A percentile compares a stretch with the other conserved stretches of the same genome.
Conservation (phyloP, 768 basidiomycete genomes). For the Mycena epipterygia region DNA sequence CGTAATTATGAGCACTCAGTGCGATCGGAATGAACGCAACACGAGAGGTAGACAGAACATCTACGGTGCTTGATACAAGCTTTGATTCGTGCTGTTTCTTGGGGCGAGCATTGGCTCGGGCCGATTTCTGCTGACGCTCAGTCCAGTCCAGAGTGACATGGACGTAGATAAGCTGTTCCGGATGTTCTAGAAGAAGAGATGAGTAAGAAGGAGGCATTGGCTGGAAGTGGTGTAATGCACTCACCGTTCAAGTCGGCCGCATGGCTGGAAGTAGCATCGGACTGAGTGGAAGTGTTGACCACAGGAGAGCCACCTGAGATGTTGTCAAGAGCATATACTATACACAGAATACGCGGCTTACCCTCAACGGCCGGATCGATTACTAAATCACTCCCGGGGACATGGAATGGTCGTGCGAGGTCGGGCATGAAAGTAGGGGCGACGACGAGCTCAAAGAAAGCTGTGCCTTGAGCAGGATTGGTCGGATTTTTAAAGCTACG, state of each 20-base stretch:
- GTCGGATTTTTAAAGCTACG: neutral
- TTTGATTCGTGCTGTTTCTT: slow-evolving; percentile 15
- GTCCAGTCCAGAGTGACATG: slow-evolving; percentile 11
- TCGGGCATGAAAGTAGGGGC: neutral
- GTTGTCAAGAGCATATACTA: too few species aligned
- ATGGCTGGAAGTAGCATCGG: too few species aligned
- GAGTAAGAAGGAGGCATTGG: too few species aligned
- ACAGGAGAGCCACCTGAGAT: too few species aligned
- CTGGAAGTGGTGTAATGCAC: too few species aligned
- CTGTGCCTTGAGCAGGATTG: slow-evolving; percentile 4
- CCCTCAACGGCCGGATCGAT: neutral
- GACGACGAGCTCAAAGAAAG: slow-evolving; percentile 13
- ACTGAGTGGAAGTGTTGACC: too few species aligned
- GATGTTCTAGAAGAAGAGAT: too few species aligned
- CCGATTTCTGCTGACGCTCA: neutral
- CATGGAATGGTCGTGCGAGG: neutral
- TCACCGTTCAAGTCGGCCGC: too few species aligned
- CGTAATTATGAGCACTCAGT: slow-evolving; percentile 1
- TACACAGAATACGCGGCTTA: too few species aligned
- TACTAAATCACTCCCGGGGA: neutral
- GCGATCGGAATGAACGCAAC: slow-evolving; percentile 12
- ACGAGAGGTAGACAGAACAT: neutral
- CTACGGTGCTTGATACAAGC: neutral
- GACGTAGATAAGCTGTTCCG: too few species aligned
- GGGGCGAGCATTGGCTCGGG: neutral